Base-by-base conservation (phyloP, 495 filamentous ascomycete species). In the Amphirosellinia nigrospora region DNA sequence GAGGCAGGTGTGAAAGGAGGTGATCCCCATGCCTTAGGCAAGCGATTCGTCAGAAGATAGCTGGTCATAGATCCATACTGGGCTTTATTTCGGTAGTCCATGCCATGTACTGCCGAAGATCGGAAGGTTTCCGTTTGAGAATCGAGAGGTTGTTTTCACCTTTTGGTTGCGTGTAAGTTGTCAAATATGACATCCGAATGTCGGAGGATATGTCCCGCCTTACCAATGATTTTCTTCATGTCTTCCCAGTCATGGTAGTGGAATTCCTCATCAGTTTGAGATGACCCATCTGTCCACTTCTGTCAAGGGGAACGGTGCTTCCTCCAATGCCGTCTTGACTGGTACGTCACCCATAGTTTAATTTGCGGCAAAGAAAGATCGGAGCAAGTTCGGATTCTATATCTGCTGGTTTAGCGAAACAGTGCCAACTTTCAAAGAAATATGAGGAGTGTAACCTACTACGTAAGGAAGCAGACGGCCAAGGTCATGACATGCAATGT, bases 81-180 rank as follows among this genome's bases (percentile, higher is more conserved):
- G 38, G 82, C 80, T 70, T 93, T 61, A 86, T 92, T 56, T 89
- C 80, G 65, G 85, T 81, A 10, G 88, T 89, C 94, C 94, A 97
- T 64, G 87, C 79, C 64, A 96, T 89, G 79, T 98, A 98, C 58
- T 92, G 91, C 75, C 88, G 85, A 11, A 97, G 86, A 76, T 96
- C 92, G 70, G 91, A 93, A 38, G 95, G 95, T 78, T 89, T 90
- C 68, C 95, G 88, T 79, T 92, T 92, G 38, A 98, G 86, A 15
- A 89, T 84, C 34, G 84, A 87, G 73, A 97, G 91, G 55, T 92
- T 85, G 77, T 96, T 96, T 76, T 73, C 70, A 58, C 65, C 73
- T 70, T 26, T 60, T 38, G 38, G 64, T 50, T 34, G 8, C 59
- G 45, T 60, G 70, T 68, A 32, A 70, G 68, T 43, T 21, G 46